Evolutionary conservation across 805 yeast species (phyloP), one percentile per base, ranked within the genome.

Genomic region (Pichia gijzeniarum): DNA sequence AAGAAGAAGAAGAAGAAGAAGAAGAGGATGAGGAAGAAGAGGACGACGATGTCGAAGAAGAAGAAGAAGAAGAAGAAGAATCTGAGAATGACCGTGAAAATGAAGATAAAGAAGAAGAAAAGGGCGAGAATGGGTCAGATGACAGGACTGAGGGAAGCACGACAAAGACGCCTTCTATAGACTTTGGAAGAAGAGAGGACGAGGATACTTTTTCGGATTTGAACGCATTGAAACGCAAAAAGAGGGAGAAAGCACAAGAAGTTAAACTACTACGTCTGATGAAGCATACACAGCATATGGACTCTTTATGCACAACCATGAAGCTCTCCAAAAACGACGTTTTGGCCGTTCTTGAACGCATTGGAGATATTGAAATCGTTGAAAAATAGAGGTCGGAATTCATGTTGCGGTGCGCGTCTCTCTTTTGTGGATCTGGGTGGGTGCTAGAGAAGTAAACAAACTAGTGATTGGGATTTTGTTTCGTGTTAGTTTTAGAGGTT

Each of bases 271-370:
- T 77, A 2, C 71, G 70, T 48, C 62, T 77, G 13, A 53, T 82
- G 33, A 71, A 71, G 46, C 74, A 76, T 18, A 71, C 71, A 20
- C 80, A 76, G 42, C 74, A 73, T 50, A 69, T 80, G 51, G 91
- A 83, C 55, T 69, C 76, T 4, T 80, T 87, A 2, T 82, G 91
- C 56, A 85, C 91, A 0, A 83, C 79, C 47, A 65, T 86, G 54
- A 76, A 72, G 39, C 71, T 72, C 55, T 72, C 84, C 9, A 67
- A 78, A 38, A 60, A 59, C 18, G 82, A 80, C 25, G 76, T 84
- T 1, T 82, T 79, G 51, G 54, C 55, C 3, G 44, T 76, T 3
- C 48, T 80, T 10, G 60, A 66, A 27, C 62, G 64, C 7, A 41
- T 62, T 27, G 81, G 81, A 1, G 75, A 74, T 16, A 27, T 46